Percentiles rank a stretch among this genome's conserved stretches.
Conservation (phyloP, 352 stramenopile species). For the Thalassiosira livingstoniorum region DNA sequence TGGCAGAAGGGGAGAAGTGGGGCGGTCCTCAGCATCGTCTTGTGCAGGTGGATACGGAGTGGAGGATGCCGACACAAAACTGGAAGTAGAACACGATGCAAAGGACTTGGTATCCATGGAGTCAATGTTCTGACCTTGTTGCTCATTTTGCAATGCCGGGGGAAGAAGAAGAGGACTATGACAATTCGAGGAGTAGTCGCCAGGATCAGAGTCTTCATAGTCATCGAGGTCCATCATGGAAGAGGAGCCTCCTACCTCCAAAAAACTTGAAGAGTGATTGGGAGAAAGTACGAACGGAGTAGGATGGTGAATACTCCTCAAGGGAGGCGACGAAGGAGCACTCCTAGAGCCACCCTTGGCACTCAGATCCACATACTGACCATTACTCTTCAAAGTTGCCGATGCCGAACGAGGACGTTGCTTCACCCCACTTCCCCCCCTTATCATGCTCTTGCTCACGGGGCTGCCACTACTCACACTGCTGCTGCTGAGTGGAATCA, state of each 20-base stretch:
- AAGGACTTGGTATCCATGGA: conserved; percentile 38
- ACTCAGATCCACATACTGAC: background rate
- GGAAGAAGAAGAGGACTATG: too few species aligned
- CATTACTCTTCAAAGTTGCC: background rate
- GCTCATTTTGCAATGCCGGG: too few species aligned
- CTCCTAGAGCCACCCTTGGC: conserved; percentile 1
- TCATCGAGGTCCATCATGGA: conserved; percentile 49
- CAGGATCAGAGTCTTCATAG: conserved; percentile 19
- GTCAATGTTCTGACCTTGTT: conserved; percentile 10
- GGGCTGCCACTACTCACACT: conserved; percentile 23
- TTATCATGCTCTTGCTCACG: background rate
- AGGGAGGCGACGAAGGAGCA: conserved; percentile 20
- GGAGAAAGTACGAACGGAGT: conserved; percentile 15
- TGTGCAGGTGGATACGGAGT: background rate
- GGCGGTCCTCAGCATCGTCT: background rate
- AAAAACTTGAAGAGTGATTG: conserved; percentile 19
- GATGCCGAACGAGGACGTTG: conserved; percentile 5
- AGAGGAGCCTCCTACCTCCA: conserved; percentile 18
- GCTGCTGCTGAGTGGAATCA: conserved; percentile 47
- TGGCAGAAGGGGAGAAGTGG: conserved; percentile 41
- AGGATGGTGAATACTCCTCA: conserved; percentile 31
- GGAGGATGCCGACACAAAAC: conserved; percentile 51
- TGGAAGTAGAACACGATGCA: conserved; percentile 47
- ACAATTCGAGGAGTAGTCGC: background rate
- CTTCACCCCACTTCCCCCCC: conserved; percentile 5